Evolutionary conservation across 441 rosid genomes (phyloP), one percentile per base, ranked within the genome.

Genomic region (Aleurites moluccanus): DNA sequence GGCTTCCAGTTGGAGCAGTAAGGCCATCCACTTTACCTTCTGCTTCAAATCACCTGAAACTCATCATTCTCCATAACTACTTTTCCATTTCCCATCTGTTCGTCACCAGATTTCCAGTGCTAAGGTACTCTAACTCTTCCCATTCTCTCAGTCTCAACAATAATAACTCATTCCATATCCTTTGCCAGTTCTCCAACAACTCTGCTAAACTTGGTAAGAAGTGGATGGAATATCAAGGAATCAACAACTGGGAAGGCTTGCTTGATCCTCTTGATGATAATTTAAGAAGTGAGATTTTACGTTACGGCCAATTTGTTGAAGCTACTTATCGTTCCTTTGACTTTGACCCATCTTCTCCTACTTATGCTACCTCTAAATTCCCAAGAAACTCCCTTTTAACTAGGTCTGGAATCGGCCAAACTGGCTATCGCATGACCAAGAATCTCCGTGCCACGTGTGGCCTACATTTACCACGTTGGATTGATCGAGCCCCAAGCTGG

Each of bases 271-370:
- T 92, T 0, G 94, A 92, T 70, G 85, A 86, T 10, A 84, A 73
- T 56, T 76, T 92, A 69, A 82, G 94, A 0, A 9, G 78, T 0
- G 97, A 92, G 77, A 91, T 92, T 60, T 77, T 92, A 45, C 85
- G 96, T 35, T 92, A 92, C 66, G 97, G 97, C 16, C 65, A 76
- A 9, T 89, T 92, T 69, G 92, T 90, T 0, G 92, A 89, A 25
- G 91, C 92, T 1, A 87, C 94, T 0, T 92, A 92, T 59, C 80
- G 85, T 59, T 79, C 92, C 0, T 92, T 87, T 49, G 92, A 90
- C 81, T 88, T 90, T 38, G 94, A 92, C 64, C 87, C 89, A 25
- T 89, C 90, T 0, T 88, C 94, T 0, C 85, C 91, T 2, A 75
- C 85, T 0, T 89, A 85, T 35, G 93, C 88, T 8, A 75, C 83